Percentiles rank a stretch among this genome's conserved stretches.
phyloP scores from a whole-genome alignment of 2,329 filamentous ascomycete genomes.

The Talaromyces sp. region DNA sequence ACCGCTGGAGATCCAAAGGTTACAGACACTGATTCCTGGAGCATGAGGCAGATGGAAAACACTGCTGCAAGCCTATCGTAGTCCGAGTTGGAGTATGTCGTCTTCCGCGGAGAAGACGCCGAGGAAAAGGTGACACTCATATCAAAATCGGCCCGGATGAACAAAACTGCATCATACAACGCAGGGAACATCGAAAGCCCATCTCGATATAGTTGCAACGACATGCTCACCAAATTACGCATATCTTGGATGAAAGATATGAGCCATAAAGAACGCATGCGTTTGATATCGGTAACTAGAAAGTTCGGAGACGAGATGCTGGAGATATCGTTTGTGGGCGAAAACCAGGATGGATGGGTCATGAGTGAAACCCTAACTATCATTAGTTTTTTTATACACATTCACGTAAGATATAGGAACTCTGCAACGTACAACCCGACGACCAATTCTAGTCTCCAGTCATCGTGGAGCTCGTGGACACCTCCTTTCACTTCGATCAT shows the following conservation, averaged over 20 bases:
- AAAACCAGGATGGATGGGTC: conserved; percentile 26
- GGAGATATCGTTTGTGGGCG: conserved; percentile 17
- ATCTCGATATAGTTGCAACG: conserved; percentile 12
- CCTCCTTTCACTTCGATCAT: conserved; percentile 33
- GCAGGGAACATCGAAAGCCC: conserved; percentile 5
- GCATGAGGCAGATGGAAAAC: conserved; percentile 9
- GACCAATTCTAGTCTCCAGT: conserved; percentile 21
- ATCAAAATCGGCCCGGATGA: conserved; percentile 1
- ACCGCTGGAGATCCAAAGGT: background rate
- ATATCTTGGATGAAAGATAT: conserved; percentile 28
- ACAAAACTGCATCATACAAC: background rate
- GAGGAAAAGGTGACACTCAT: background rate
- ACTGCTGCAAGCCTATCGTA: conserved; percentile 8
- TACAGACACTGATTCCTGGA: conserved; percentile 8
- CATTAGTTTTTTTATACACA: background rate
- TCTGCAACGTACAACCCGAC: conserved; percentile 1
- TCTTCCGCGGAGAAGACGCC: background rate
- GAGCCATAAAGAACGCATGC: conserved; percentile 25
- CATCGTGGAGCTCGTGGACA: conserved; percentile 21
- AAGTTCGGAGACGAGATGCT: background rate
- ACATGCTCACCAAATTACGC: conserved; percentile 22
- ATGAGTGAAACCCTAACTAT: conserved; percentile 22
- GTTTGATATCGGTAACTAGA: conserved; percentile 17
- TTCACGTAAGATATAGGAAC: background rate
- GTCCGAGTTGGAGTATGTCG: background rate